Percentiles rank a stretch among this genome's conserved stretches.
Conservation (phyloP, 1,139 yeast species). For the Maudiozyma humilis region DNA sequence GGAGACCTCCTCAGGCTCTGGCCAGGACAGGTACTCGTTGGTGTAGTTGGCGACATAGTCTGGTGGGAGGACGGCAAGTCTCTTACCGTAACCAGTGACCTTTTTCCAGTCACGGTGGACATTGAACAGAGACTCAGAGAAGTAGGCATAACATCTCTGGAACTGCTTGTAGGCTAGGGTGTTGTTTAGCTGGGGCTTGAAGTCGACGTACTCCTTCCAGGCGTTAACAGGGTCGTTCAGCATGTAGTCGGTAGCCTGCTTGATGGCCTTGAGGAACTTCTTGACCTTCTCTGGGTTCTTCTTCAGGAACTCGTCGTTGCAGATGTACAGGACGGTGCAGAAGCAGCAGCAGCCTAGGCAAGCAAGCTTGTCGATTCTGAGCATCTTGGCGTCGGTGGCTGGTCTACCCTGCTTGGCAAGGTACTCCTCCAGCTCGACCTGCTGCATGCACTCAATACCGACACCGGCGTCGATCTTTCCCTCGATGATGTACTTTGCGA, state of each 20-base stretch:
- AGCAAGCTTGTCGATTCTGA: slow-evolving; percentile 49
- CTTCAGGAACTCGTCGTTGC: slow-evolving; percentile 44
- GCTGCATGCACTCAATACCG: slow-evolving; percentile 54
- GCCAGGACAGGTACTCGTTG: slow-evolving; percentile 5
- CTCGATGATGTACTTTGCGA: slow-evolving; percentile 47
- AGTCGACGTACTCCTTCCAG: slow-evolving; percentile 40
- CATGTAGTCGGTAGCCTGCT: slow-evolving; percentile 44
- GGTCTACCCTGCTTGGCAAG: slow-evolving; percentile 40
- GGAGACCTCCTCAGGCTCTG: slow-evolving; percentile 5
- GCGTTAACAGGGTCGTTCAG: slow-evolving; percentile 39
- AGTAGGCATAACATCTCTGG: slow-evolving; percentile 49
- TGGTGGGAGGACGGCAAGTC: slow-evolving; percentile 1
- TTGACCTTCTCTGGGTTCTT: slow-evolving; percentile 42
- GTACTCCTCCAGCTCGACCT: slow-evolving; percentile 49
- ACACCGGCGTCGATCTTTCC: slow-evolving; percentile 52
- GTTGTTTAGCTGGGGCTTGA: slow-evolving; percentile 42
- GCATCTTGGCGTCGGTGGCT: slow-evolving; percentile 44
- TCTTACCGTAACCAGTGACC: slow-evolving; percentile 6
- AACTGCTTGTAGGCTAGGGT: slow-evolving; percentile 40
- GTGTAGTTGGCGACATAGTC: slow-evolving; percentile 3
- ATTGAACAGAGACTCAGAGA: slow-evolving; percentile 28
- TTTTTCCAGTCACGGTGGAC: slow-evolving; percentile 6
- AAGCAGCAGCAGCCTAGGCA: slow-evolving; percentile 54
- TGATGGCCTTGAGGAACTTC: slow-evolving; percentile 41
- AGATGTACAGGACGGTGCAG: slow-evolving; percentile 49